Base-by-base conservation (phyloP, 2,329 filamentous ascomycete species). In the Aspergillus flavus region DNA sequence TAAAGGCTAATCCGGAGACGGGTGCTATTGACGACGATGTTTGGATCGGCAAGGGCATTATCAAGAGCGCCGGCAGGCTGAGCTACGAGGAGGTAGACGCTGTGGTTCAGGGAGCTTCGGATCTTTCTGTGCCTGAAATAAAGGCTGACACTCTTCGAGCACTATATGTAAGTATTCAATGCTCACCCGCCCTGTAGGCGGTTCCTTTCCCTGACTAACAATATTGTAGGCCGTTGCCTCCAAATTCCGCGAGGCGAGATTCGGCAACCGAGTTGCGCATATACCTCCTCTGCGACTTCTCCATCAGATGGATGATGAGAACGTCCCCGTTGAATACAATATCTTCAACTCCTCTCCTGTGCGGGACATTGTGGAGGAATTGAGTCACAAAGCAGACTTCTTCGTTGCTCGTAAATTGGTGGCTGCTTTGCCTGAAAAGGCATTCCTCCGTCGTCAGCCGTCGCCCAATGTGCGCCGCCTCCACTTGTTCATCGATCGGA, bases 261-360 rank as follows among this genome's bases (percentile, higher is more conserved):
- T 97, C 63, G 92, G 91, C 61, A 90, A 93, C 58, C 90, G 91
- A 41, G 88, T 88, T 50, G 88, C 91, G 67, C 88, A 91, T 14
- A 91, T 97, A 71, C 91, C 94, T 39, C 90, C 94, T 46, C 87
- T 99, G 58, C 91, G 95, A 62, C 86, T 99, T 54, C 84, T 98
- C 65, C 93, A 97, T 79, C 94, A 97, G 80, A 86, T 98, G 46
- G 95, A 99, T 71, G 95, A 99, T 71, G 95, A 99, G 84, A 98
- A 98, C 78, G 93, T 97, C 59, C 95, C 94, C 2, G 94, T 98
- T 46, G 93, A 97, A 81, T 88, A 93, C 76, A 99, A 98, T 81
- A 91, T 99, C 68, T 99, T 98, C 74, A 90, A 97, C 77, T 94
- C 92, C 34, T 93, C 92, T 14, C 85, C 90, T 11, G 92, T 94